Evolutionary conservation across 2,329 filamentous ascomycete species (phyloP).

Genomic region (Domatiomyces catenatus): DNA sequence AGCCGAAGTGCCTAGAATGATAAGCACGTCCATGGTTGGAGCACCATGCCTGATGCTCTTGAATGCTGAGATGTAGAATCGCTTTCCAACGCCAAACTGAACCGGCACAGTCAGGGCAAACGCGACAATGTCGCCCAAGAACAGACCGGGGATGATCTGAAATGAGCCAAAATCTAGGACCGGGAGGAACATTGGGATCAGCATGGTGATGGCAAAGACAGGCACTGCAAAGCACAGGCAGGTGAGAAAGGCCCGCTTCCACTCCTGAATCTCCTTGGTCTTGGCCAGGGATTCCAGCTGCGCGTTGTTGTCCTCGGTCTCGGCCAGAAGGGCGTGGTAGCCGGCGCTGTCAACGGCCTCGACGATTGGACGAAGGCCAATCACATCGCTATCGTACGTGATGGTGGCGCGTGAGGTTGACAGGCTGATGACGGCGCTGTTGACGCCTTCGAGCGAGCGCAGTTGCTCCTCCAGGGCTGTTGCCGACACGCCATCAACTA

Average conservation of each 20-base stretch:
- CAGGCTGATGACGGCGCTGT: constrained; percentile 57
- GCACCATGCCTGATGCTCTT: constrained; percentile 81
- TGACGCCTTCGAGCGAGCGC: constrained; percentile 51
- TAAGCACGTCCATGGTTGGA: constrained; percentile 94
- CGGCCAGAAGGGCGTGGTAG: constrained; percentile 76
- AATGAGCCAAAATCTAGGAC: constrained; percentile 61
- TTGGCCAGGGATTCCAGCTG: constrained; percentile 92
- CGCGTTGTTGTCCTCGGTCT: constrained; percentile 89
- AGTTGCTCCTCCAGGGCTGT: constrained; percentile 55
- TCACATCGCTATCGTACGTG: constrained; percentile 52
- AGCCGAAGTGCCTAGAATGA: constrained; percentile 82
- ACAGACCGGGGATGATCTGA: constrained; percentile 56
- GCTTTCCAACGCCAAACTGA: constrained; percentile 88
- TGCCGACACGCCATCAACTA: constrained; percentile 56
- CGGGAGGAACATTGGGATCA: constrained; percentile 73
- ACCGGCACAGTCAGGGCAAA: constrained; percentile 75
- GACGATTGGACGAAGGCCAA: constrained; percentile 69
- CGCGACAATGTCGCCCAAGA: constrained; percentile 75
- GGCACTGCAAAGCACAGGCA: constrained; percentile 73
- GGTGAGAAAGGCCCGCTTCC: constrained; percentile 64
- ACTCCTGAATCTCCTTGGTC: constrained; percentile 89
- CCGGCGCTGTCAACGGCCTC: constrained; percentile 67
- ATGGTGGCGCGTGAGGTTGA: constrained; percentile 60
- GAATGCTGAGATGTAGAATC: constrained; percentile 87
- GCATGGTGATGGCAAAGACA: constrained; percentile 84